Evolutionary conservation across 2,329 filamentous ascomycete species (phyloP), one percentile per base, ranked within the genome.

Genomic region (Talaromyces islandicus): DNA sequence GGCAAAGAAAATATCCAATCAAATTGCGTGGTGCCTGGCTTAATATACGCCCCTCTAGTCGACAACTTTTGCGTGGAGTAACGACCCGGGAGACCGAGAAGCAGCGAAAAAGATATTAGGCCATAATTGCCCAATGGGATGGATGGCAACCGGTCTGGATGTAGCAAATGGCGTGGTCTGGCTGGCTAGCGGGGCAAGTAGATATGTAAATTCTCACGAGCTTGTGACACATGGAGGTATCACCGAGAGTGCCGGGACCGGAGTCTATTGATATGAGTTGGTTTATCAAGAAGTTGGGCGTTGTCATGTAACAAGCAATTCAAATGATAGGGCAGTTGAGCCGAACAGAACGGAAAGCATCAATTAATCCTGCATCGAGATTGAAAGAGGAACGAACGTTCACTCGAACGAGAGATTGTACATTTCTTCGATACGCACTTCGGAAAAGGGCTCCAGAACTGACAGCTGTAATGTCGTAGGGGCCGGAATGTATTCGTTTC

Each of bases 141-240:
- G 77, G 24, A 64, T 77, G 38, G 75, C 74, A 14, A 74, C 77
- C 24, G 71, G 72, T 1, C 77, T 80, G 14, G 89, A 92, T 70
- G 82, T 92, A 38, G 88, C 86, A 2, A 89, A 90, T 67, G 87
- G 87, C 27, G 86, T 84, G 62, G 79, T 87, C n/a, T 92, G 87
- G 69, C 71, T 92, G 54, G 87, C 86, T 2, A 88, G 86, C 62
- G 86, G 90, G 29, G 89, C 91, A 68, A 86, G 85, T 0, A 81
- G 78, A 3, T 91, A 91, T 66, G 83, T 92, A 63, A 90, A 88
- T 0, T 88, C 88, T 0, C 81, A 86, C n/a, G 87, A 88, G 62
- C 76, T 91, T 63, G 83, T 61, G 5, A 41, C 61, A 30, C 59
- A 63, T 52, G 61, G 61, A 5, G 61, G 67, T 1, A 68, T 75